Base-by-base conservation (phyloP, 2,329 filamentous ascomycete genomes). In the Didymella pomorum region DNA sequence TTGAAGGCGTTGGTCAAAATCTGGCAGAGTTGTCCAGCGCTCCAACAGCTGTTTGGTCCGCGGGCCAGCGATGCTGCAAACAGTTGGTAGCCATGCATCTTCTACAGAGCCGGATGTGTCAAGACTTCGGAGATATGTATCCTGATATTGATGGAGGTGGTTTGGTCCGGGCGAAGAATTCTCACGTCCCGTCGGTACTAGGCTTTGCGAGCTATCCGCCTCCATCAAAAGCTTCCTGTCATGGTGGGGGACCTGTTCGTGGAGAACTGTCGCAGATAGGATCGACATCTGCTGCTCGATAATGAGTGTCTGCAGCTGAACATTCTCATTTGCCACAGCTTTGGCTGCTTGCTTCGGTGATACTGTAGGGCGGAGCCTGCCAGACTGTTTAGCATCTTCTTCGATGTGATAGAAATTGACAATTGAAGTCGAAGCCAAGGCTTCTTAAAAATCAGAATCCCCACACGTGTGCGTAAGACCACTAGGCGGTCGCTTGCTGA, bases 271-370 rank as follows among this genome's bases (percentile, higher is more conserved):
- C 8, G 71, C 69, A 14, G 63, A 62, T 6, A 76, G 47, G 25
- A 78, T 71, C 2, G 72, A 68, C 44, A 76, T 62, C 52, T 79
- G 77, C 47, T 79, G 77, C 48, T 79, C 76, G 37, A 78, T 73
- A 20, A 79, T 69, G 7, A 78, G 61, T 12, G 67, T 68, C 51
- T 78, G 72, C 8, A 78, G 65, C 59, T 79, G 77, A 5, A 66
- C 53, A 39, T 69, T 72, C 56, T 79, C 75, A 44, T 76, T 76
- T 10, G 65, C 60, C 42, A 78, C 71, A 29, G 73, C 70, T 42
- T 67, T 68, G 8, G 66, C 68, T 11, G 69, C 69, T 56, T 72
- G 69, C 25, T 72, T 67, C 26, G 71, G 74, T 16, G 72, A 75
- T 26, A 75, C 67, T 18, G 69, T 69, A 6, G 71, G 72, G 44